Conservation (phyloP, 148 eudicot genomes). For the Vaccinium macrocarpon region DNA sequence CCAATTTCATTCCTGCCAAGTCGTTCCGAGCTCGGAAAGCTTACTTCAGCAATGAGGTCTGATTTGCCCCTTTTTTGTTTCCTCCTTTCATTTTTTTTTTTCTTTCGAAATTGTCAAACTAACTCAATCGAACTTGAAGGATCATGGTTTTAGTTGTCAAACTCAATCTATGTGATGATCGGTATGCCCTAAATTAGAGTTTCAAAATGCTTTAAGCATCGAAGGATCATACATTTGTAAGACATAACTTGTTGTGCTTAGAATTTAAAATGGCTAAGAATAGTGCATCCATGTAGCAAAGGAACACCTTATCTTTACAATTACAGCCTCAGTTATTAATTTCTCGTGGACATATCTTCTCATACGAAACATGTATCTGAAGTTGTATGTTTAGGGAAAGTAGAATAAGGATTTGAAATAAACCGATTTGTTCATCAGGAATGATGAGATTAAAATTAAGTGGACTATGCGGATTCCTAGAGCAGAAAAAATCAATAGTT, state of each 20-base stretch:
- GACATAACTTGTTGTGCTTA: background rate
- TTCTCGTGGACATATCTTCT: background rate
- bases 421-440: background rate
- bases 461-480: background rate
- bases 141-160: no score
- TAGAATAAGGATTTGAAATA: background rate
- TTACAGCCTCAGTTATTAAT: background rate
- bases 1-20: constrained; percentile 82
- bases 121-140: background rate
- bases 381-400: background rate
- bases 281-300: background rate
- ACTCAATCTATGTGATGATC: background rate
- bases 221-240: background rate
- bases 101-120: background rate
- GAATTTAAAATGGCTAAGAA: background rate
- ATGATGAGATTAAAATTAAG: background rate
- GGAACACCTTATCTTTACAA: background rate
- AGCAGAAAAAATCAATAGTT: background rate
- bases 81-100: background rate
- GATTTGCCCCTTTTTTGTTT: background rate
- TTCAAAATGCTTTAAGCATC: background rate
- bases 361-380: background rate
- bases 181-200: background rate
- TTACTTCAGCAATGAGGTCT: constrained; percentile 82
- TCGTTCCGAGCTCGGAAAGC: constrained; percentile 75